A percentile compares a stretch with the other conserved stretches of the same genome.
These are phyloP conservation scores for Coniochaeta sp. DNA, from an alignment of 2,329 filamentous ascomycete genomes.

Conservation along the genomic window DNA sequence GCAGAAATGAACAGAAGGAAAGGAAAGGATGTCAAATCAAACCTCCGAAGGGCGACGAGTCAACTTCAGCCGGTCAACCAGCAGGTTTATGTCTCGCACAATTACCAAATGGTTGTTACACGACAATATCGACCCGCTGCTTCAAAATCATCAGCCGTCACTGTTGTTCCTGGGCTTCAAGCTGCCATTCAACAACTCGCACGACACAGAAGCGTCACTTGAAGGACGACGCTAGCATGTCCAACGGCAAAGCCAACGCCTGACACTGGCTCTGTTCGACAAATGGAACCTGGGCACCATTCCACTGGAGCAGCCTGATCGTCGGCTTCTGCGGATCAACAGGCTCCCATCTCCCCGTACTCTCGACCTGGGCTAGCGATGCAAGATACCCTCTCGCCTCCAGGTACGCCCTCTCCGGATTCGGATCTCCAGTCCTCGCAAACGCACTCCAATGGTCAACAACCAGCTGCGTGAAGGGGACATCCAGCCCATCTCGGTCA, in stretches of 20 bases:
- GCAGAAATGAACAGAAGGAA: too few relatives aligned
- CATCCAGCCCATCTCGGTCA: conserved; percentile 23
- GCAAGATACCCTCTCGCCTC: conserved; percentile 16
- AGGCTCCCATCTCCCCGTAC: conserved; percentile 16
- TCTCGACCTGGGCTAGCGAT: conserved; percentile 14
- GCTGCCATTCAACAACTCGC: not conserved
- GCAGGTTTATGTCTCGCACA: not conserved
- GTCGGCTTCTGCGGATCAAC: conserved; percentile 5
- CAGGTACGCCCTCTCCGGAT: conserved; percentile 17
- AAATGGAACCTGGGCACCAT: conserved; percentile 9
- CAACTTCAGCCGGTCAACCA: not conserved
- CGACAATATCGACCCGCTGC: not conserved
- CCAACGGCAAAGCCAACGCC: conserved; percentile 14
- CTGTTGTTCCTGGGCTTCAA: too few relatives aligned
- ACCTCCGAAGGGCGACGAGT: not conserved
- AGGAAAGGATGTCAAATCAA: too few relatives aligned
- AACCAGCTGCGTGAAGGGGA: conserved; percentile 20
- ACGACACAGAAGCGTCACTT: not conserved
- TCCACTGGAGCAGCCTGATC: conserved; percentile 11
- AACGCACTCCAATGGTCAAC: conserved; percentile 23
- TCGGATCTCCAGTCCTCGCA: conserved; percentile 18
- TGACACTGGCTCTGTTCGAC: conserved; percentile 7
- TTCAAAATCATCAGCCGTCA: not conserved
- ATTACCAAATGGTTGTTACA: not conserved
- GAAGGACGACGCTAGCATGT: conserved; percentile 6